phyloP scores from a whole-genome alignment of 495 filamentous ascomycete species.

The Tirmania nivea region DNA sequence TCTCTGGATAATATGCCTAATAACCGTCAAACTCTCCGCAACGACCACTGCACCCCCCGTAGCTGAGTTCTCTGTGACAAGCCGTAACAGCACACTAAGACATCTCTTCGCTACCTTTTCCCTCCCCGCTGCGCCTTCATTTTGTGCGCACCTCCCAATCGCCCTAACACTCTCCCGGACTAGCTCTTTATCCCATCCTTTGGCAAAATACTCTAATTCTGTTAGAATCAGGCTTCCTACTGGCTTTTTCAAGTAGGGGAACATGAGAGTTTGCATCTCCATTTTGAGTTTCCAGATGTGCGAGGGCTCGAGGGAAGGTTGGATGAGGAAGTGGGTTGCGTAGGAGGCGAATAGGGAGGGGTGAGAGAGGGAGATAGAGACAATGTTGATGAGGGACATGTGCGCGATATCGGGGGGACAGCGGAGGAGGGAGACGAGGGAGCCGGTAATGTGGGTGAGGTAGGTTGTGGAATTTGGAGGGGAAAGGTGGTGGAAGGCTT shows the following conservation, averaged over 20 bases:
- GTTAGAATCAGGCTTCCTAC: slow-evolving; percentile 68
- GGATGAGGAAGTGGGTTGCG: slow-evolving; percentile 67
- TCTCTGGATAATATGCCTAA: slow-evolving; percentile 87
- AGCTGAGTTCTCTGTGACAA: slow-evolving; percentile 45
- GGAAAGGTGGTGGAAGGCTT: slow-evolving; percentile 65
- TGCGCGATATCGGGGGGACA: slow-evolving; percentile 69
- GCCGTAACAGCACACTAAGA: slow-evolving; percentile 54
- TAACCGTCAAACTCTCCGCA: slow-evolving; percentile 75
- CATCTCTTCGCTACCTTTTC: slow-evolving; percentile 37
- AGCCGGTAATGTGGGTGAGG: slow-evolving; percentile 48
- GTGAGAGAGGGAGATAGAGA: slow-evolving; percentile 53
- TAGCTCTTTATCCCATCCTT: slow-evolving; percentile 48
- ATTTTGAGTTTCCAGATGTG: slow-evolving; percentile 77
- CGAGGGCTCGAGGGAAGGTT: slow-evolving; percentile 47
- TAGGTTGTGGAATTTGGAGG: slow-evolving; percentile 35
- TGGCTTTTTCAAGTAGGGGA: slow-evolving; percentile 53
- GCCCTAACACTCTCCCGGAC: slow-evolving; percentile 75
- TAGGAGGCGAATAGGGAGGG: slow-evolving; percentile 65
- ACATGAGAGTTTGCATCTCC: slow-evolving; percentile 71
- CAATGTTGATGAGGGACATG: slow-evolving; percentile 79
- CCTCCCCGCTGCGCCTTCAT: slow-evolving; percentile 32
- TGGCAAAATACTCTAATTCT: slow-evolving; percentile 82
- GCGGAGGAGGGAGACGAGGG: slow-evolving; percentile 64
- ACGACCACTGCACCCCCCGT: slow-evolving; percentile 37
- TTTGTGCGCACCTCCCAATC: slow-evolving; percentile 80